These are phyloP conservation scores for Takakia lepidozioides DNA, from an alignment of 225 moss, liverwort and hornwort species.

Conservation along the genomic window DNA sequence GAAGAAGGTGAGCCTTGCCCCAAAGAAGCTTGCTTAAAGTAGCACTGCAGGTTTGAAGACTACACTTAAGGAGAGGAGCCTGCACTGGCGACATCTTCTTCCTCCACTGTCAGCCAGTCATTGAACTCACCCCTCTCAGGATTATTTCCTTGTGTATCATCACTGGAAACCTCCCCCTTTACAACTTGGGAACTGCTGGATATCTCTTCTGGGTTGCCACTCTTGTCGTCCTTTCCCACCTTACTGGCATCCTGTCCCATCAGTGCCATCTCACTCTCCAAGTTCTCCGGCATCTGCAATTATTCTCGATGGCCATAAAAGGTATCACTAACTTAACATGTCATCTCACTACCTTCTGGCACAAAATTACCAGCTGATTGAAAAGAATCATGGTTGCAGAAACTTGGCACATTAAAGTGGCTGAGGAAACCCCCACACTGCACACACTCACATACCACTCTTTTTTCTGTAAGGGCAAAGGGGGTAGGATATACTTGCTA, in stretches of 20 bases:
- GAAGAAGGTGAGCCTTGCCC: too few relatives aligned
- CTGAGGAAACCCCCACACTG: too few relatives aligned
- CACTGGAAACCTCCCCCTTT: constrained; percentile 23
- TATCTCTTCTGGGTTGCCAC: constrained; percentile 2
- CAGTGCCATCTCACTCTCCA: constrained; percentile 17
- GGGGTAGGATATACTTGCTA: too few relatives aligned
- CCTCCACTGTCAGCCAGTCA: constrained; percentile 86
- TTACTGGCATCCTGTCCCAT: constrained; percentile 31
- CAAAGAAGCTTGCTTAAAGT: too few relatives aligned
- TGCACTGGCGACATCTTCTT: constrained; percentile 74
- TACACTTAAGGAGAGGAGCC: constrained; percentile 50
- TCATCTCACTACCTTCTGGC: too few relatives aligned
- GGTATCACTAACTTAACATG: too few relatives aligned
- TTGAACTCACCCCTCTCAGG: constrained; percentile 55
- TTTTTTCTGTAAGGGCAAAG: too few relatives aligned
- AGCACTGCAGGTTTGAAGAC: too few relatives aligned
- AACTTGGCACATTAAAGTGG: too few relatives aligned
- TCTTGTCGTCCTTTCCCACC: constrained; percentile 12
- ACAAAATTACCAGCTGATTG: not conserved
- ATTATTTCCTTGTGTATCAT: constrained; percentile 34
- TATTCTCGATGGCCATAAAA: too few relatives aligned
- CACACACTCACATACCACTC: too few relatives aligned
- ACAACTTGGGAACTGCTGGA: constrained; percentile 18
- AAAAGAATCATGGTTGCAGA: too few relatives aligned
- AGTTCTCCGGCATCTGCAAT: constrained; percentile 13